Evolutionary conservation across 768 basidiomycete species (phyloP), one percentile per base, ranked within the genome.

Genomic region (Termitomyces sp.): DNA sequence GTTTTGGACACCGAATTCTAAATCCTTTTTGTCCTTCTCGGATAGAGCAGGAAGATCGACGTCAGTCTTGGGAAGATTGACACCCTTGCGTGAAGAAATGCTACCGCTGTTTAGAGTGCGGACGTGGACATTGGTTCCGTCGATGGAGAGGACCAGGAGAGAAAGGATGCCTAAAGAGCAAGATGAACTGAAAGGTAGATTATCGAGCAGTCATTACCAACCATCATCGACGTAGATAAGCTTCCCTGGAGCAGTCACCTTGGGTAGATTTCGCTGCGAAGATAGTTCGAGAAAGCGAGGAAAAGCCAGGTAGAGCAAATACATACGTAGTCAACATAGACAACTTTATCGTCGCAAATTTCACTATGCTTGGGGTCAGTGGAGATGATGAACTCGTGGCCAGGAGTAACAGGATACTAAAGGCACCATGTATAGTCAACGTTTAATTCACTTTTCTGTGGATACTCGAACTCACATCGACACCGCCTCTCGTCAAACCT

Each of bases 181-280:
- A 54, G 34, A 20, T 49, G 14, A 46, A 42, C 36, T 55, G 46
- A 50, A 46, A 51, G 14, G 5, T 37, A 59, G 32, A 40, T 17
- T 37, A 50, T 6, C 4, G 34, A 36, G 43, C n/a, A 37, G 1
- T 17, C 12, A 50, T 15, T 55, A 57, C 75, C 67, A 62, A 87
- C 96, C 97, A 71, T 99, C 97, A 71, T 99, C 97, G 66, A 98
- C 87, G 74, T 96, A 98, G 76, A 99, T 93, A 68, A 94, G 86
- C 75, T 98, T 98, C 65, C 97, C 97, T n/a, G 92, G 92, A 8
- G 92, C 85, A 65, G 96, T 97, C 63, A 98, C 97, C 77, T 94
- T 98, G 74, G 93, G 84, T 64, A 99, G 80, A 77, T 98, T 98
- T 77, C 77, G 76, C 94, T 96, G 62, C 17, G 55, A 59, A 52